Conservation (phyloP, 2,329 filamentous ascomycete genomes). For the Xylariaceae sp. region DNA sequence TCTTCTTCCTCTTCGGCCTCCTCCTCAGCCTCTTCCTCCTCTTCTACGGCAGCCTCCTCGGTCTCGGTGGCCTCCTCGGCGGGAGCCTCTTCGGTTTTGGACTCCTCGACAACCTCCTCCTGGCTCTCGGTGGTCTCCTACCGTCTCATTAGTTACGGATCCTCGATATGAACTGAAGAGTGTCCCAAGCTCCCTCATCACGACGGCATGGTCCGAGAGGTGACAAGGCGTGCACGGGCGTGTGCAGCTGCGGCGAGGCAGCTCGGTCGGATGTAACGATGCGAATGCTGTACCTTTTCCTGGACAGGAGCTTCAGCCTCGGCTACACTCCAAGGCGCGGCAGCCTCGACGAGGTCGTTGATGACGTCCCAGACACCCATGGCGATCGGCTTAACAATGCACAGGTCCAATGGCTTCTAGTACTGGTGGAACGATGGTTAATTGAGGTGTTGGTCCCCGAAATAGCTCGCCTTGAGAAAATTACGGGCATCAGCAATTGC, state of each 20-base stretch:
- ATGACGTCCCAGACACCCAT: slow-evolving; percentile 66
- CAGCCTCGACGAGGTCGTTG: slow-evolving; percentile 59
- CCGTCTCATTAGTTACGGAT: slow-evolving; percentile 6
- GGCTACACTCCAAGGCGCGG: slow-evolving; percentile 58
- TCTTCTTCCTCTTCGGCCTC: slow-evolving; percentile 78
- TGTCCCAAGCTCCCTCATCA: not conserved
- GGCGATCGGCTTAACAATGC: slow-evolving; percentile 38
- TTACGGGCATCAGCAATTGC: slow-evolving; percentile 47
- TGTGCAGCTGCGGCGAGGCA: not conserved
- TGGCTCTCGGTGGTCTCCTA: slow-evolving; percentile 21
- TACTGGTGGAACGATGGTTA: slow-evolving; percentile 32
- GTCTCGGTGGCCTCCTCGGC: slow-evolving; percentile 44
- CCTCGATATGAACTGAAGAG: not conserved
- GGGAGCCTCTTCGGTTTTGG: slow-evolving; percentile 43
- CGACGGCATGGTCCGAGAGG: not conserved
- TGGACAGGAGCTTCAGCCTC: slow-evolving; percentile 64
- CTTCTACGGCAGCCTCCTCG: slow-evolving; percentile 40
- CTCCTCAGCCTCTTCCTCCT: slow-evolving; percentile 49
- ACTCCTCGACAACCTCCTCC: slow-evolving; percentile 17
- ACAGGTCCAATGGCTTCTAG: slow-evolving; percentile 37
- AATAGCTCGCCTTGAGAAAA: slow-evolving; percentile 31
- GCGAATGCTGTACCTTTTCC: slow-evolving; percentile 45
- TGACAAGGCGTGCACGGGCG: not conserved
- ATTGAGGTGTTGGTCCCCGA: slow-evolving; percentile 28
- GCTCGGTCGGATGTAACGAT: slow-evolving; percentile 11